These are phyloP conservation scores for Tylopilus balloui DNA, from an alignment of 768 basidiomycete genomes.

Conservation along the genomic window DNA sequence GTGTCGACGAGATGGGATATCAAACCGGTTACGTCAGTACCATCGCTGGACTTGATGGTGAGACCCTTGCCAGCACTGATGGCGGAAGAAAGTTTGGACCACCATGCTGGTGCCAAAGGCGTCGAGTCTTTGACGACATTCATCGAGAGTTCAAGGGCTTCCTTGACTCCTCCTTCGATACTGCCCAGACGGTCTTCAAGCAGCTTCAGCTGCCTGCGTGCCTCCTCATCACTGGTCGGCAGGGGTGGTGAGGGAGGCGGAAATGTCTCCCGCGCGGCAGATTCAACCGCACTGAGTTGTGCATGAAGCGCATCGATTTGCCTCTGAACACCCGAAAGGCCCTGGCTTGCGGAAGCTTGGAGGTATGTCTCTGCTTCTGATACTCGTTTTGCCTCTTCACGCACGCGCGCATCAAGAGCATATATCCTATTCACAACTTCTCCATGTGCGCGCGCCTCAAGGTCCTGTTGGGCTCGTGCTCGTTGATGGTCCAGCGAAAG, in stretches of 20 bases:
- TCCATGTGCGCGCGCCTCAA: constrained; percentile 44
- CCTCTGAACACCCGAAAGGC: constrained; percentile 46
- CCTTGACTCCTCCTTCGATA: constrained; percentile 63
- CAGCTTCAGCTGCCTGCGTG: constrained; percentile 45
- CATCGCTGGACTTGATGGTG: constrained; percentile 69
- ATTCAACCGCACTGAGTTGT: constrained; percentile 33
- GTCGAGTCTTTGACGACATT: constrained; percentile 36
- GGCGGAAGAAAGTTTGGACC: constrained; percentile 57
- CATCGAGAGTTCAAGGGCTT: constrained; percentile 67
- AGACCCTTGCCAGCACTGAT: constrained; percentile 43
- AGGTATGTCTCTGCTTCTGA: constrained; percentile 51
- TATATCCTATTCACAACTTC: constrained; percentile 55
- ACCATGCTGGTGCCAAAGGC: constrained; percentile 54
- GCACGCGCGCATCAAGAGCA: constrained; percentile 50
- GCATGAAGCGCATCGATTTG: constrained; percentile 53
- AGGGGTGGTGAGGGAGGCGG: constrained; percentile 12
- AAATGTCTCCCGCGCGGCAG: constrained; percentile 18
- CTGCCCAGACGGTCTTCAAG: constrained; percentile 61
- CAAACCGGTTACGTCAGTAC: constrained; percentile 66
- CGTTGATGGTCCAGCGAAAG: constrained; percentile 55
- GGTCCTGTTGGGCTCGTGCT: constrained; percentile 47
- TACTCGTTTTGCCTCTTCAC: constrained; percentile 41
- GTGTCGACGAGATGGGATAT: constrained; percentile 74
- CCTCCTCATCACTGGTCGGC: constrained; percentile 49
- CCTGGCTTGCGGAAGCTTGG: constrained; percentile 41